These are phyloP conservation scores for Ustilago vetiveriae DNA, from an alignment of 1,284 basidiomycete species.

Conservation along the genomic window DNA sequence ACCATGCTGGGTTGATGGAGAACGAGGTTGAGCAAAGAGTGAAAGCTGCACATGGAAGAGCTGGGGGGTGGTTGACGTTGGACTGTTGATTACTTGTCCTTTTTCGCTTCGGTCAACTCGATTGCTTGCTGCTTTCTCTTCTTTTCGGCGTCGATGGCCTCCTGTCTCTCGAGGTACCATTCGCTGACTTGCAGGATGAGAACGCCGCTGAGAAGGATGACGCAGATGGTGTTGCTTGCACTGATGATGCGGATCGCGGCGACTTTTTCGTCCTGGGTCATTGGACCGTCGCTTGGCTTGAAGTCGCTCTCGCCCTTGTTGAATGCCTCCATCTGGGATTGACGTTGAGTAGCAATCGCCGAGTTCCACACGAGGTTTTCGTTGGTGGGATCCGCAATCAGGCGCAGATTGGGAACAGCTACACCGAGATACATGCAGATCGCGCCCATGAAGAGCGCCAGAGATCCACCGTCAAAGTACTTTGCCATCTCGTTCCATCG, in stretches of 20 bases:
- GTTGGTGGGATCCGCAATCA: conserved; percentile 59
- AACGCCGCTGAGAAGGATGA: conserved; percentile 57
- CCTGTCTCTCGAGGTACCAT: conserved; percentile 57
- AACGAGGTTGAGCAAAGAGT: neutral
- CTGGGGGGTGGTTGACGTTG: neutral
- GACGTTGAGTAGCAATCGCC: conserved; percentile 53
- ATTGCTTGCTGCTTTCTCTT: conserved; percentile 30
- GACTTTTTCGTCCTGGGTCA: conserved; percentile 52
- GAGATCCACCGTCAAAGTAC: conserved; percentile 64
- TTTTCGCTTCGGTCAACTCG: conserved; percentile 31
- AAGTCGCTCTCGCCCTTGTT: conserved; percentile 31
- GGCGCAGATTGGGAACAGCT: conserved; percentile 58
- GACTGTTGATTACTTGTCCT: conserved; percentile 30
- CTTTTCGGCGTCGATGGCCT: conserved; percentile 39
- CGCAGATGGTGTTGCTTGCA: conserved; percentile 61
- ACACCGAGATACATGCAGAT: conserved; percentile 63
- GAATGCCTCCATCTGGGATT: conserved; percentile 34
- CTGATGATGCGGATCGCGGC: conserved; percentile 56
- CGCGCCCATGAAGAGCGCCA: conserved; percentile 60
- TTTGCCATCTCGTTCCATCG: conserved; percentile 65
- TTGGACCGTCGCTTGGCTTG: conserved; percentile 36
- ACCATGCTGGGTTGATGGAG: too few species aligned
- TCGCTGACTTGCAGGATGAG: conserved; percentile 59
- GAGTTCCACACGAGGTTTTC: conserved; percentile 40
- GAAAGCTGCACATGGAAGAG: neutral